Percentiles rank a stretch among this genome's conserved stretches.
phyloP scores from a whole-genome alignment of 2,329 filamentous ascomycete genomes.

The Grosmannia serpens region DNA sequence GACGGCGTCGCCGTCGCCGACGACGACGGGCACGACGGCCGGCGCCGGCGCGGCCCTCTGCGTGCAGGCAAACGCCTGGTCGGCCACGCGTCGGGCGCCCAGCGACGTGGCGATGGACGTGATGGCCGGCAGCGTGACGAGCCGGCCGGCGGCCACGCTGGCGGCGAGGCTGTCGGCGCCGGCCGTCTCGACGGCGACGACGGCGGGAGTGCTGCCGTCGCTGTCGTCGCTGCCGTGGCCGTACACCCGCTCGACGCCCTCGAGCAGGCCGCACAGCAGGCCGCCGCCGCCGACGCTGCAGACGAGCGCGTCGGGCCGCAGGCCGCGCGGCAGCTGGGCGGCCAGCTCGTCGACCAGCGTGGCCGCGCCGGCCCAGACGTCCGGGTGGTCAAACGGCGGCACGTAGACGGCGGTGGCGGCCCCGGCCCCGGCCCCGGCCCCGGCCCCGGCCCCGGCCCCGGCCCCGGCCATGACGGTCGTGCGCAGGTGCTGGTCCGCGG shows the following conservation, averaged over 20 bases:
- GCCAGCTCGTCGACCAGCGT: conserved; percentile 39
- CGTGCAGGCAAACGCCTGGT: conserved; percentile 46
- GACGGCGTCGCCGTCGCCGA: conserved; percentile 68
- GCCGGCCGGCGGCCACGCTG: conserved; percentile 38
- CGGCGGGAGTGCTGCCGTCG: no score
- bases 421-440: no score
- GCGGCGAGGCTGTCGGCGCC: conserved; percentile 57
- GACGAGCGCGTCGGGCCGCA: conserved; percentile 46
- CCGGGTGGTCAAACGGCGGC: conserved; percentile 54
- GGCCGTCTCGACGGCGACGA: conserved; percentile 61
- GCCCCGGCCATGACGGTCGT: conserved; percentile 34
- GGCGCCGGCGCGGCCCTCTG: conserved; percentile 17
- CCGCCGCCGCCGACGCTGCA: conserved; percentile 64
- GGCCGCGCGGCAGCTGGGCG: conserved; percentile 21
- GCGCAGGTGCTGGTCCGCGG: conserved; percentile 55
- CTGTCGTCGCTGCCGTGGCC: background rate
- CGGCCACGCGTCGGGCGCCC: conserved; percentile 55
- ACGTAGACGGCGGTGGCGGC: conserved; percentile 40
- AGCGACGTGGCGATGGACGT: conserved; percentile 61
- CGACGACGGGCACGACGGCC: conserved; percentile 42
- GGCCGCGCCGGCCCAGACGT: conserved; percentile 54
- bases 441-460: conserved; percentile 7
- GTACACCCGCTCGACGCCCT: conserved; percentile 38
- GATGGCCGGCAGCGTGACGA: conserved; percentile 55
- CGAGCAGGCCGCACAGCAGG: conserved; percentile 54